Percentiles rank a stretch among this genome's conserved stretches.
phyloP scores from a whole-genome alignment of 441 rosid species.

The Kokia cookei region DNA sequence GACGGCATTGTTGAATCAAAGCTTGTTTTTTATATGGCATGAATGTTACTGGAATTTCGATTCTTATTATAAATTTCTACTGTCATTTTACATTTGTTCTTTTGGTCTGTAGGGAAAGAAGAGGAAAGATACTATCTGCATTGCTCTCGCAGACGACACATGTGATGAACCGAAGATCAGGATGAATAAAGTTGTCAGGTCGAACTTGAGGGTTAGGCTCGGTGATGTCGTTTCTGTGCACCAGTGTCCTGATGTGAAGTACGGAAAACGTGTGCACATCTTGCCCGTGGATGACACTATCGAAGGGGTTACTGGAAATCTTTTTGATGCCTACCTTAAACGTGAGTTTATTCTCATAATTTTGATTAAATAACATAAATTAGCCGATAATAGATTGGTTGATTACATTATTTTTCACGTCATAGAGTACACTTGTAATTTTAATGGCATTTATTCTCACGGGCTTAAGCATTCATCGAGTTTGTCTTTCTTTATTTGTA shows the following conservation, averaged over 20 bases:
- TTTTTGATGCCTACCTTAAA: slow-evolving; percentile 84
- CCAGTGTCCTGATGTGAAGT: slow-evolving; percentile 82
- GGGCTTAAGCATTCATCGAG: background rate
- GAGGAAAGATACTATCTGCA: slow-evolving; percentile 79
- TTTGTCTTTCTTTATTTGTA: background rate
- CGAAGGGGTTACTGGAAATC: slow-evolving; percentile 89
- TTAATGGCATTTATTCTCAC: background rate
- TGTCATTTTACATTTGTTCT: background rate
- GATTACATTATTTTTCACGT: background rate
- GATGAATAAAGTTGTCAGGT: slow-evolving; percentile 86
- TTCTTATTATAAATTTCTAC: background rate
- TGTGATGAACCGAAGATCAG: slow-evolving; percentile 83
- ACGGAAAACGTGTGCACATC: slow-evolving; percentile 81
- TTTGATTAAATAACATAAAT: background rate
- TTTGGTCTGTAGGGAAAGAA: slow-evolving; percentile 61
- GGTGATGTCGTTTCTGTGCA: slow-evolving; percentile 91
- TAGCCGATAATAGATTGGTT: background rate
- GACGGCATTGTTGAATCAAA: background rate
- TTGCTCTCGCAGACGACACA: slow-evolving; percentile 80
- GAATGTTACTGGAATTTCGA: background rate
- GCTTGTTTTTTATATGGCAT: background rate
- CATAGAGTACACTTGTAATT: background rate
- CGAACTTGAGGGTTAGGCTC: slow-evolving; percentile 89
- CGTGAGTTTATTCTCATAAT: slow-evolving; percentile 43
- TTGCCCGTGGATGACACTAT: slow-evolving; percentile 85